These are phyloP conservation scores for Bryum argenteum DNA, from an alignment of 225 moss, liverwort and hornwort genomes.

Conservation along the genomic window DNA sequence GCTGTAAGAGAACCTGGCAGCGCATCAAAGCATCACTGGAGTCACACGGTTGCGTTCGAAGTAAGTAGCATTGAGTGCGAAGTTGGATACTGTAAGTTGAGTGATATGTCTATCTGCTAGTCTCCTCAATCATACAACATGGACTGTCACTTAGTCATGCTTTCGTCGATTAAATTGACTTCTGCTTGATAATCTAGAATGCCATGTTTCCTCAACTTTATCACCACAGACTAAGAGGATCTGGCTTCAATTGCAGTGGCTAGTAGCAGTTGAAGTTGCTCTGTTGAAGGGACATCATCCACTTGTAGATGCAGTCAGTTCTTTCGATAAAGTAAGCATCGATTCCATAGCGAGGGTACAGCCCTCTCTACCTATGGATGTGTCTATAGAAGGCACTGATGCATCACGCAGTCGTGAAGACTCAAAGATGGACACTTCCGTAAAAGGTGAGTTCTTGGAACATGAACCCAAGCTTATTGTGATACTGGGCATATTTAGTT, in stretches of 20 bases:
- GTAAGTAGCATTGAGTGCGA: slow-evolving; percentile 39
- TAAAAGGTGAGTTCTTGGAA: slow-evolving; percentile 19
- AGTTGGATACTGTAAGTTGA: not conserved
- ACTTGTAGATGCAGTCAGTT: slow-evolving; percentile 41
- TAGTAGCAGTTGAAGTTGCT: slow-evolving; percentile 78
- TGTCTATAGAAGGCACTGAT: slow-evolving; percentile 5
- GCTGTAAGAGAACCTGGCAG: slow-evolving; percentile 59
- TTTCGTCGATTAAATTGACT: not conserved
- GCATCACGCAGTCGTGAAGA: slow-evolving; percentile 18
- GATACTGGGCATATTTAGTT: not conserved
- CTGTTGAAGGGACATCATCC: slow-evolving; percentile 79
- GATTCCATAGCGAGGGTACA: slow-evolving; percentile 17
- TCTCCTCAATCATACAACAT: not conserved
- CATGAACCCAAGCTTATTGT: not conserved
- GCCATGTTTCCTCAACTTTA: not conserved
- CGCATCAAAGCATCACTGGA: slow-evolving; percentile 74
- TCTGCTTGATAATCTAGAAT: not conserved
- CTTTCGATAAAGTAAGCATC: slow-evolving; percentile 25
- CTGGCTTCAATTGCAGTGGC: slow-evolving; percentile 66
- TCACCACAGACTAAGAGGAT: slow-evolving; percentile 12
- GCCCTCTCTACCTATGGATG: slow-evolving; percentile 8
- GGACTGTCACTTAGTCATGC: not conserved
- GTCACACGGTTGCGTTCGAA: slow-evolving; percentile 79
- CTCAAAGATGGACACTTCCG: slow-evolving; percentile 18
- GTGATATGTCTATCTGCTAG: slow-evolving; percentile 6